Evolutionary conservation across 2,329 filamentous ascomycete genomes (phyloP).

Genomic region (Magnaporthales sp.): DNA sequence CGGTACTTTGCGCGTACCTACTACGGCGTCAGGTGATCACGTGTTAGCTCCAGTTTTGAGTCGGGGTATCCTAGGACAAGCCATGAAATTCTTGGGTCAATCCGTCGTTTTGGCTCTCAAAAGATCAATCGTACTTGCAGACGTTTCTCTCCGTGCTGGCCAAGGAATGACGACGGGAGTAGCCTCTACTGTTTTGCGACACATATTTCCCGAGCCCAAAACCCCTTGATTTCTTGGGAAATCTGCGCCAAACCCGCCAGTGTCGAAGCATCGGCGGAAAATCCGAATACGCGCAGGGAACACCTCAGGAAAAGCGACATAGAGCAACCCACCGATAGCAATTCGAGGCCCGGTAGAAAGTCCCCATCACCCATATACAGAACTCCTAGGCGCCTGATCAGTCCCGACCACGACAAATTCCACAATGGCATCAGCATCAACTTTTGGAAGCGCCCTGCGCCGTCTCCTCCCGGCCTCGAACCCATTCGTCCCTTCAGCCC

Average conservation of each 20-base stretch:
- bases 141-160: background rate
- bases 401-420: background rate
- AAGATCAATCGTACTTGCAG: background rate
- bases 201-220: background rate
- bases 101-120: background rate
- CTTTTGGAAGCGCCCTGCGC: background rate
- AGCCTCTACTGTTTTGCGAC: background rate
- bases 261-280: background rate
- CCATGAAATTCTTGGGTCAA: background rate
- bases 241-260: background rate
- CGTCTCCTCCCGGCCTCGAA: background rate
- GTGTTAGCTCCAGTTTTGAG: background rate
- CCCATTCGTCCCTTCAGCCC: background rate
- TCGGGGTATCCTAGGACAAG: background rate
- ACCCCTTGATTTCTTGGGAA: background rate
- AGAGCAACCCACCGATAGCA: background rate
- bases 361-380: background rate
- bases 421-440: background rate
- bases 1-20: background rate
- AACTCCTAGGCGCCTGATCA: background rate
- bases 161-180: background rate
- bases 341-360: background rate
- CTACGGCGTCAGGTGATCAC: background rate
- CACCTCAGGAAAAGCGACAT: background rate
- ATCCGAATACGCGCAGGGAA: background rate